Base-by-base conservation (phyloP, 1,139 yeast species). In the Geotrichum carabidarum region DNA sequence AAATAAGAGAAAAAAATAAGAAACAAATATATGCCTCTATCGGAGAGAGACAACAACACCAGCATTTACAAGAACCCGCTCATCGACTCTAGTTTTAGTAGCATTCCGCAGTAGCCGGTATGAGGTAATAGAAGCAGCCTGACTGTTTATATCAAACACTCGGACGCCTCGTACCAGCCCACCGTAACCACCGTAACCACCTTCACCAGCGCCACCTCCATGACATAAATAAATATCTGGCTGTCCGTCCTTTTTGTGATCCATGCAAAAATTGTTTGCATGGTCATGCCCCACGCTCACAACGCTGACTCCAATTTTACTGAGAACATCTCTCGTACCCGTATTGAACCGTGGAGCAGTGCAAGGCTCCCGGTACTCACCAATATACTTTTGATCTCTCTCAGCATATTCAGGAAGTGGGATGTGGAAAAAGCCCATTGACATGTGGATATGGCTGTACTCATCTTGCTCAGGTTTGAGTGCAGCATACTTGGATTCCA, bases 161-260 rank as follows among this genome's bases (percentile, higher is more conserved):
- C 98, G 74, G 53, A 89, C 66, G 56, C 97, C 77, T 62, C 99
- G 78, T 11, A 84, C 74, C 50, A 85, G 87, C 0, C 93, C 95
- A 0, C 89, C 91, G 66, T 90, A 88, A 0, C 96, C 96, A 4
- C 85, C 96, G 65, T 90, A 90, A 0, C 96, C 99, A 44, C 97
- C 98, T 71, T 87, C 94, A 3, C 98, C 99, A 1, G 79, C 77
- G 0, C 85, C 96, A 42, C 99, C 99, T 1, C 96, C 98, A 65
- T 87, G 89, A 65, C 99, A 93, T 44, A 91, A 72, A 95, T 96
- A 88, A 37, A 88, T 72, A 46, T 78, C 76, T 48, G 77, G 73
- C 30, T 60, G 59, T 14, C 15, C 66, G 59, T 52, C 59, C 14
- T 55, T 63, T 7, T 68, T 60, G 59, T 83, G 84, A 53, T 74